Conservation (phyloP, 495 filamentous ascomycete genomes). For the Neurospora cerealis region DNA sequence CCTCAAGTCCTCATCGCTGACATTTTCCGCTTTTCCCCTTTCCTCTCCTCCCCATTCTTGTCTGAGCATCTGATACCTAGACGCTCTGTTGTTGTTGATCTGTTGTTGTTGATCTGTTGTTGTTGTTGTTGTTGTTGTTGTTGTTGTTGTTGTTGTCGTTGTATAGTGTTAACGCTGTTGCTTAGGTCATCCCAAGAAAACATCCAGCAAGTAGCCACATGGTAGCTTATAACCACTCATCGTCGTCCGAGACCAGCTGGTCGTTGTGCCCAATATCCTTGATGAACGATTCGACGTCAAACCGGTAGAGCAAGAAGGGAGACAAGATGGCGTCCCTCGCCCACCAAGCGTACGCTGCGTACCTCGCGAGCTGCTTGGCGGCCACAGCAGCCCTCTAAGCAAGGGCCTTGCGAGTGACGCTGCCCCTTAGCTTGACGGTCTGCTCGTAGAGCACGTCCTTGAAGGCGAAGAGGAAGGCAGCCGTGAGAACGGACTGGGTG, state of each 20-base stretch:
- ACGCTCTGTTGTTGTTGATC: background rate
- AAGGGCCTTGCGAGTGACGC: slow-evolving; percentile 31
- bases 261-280: too few species aligned
- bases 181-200: too few species aligned
- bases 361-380: background rate
- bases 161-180: too few species aligned
- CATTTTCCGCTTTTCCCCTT: background rate
- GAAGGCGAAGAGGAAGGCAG: slow-evolving; percentile 94
- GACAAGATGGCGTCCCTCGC: background rate
- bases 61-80: background rate
- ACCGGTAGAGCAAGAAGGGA: background rate
- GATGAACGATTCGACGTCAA: too few species aligned
- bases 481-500: slow-evolving; percentile 90
- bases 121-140: background rate
- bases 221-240: background rate
- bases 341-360: background rate
- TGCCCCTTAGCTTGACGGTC: slow-evolving; percentile 36
- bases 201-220: too few species aligned
- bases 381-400: slow-evolving; percentile 3
- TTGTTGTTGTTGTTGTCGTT: too few species aligned
- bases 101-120: background rate
- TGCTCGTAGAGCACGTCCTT: slow-evolving; percentile 71
- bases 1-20: background rate
- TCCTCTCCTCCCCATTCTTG: background rate
- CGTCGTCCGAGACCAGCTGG: background rate